Evolutionary conservation across 352 stramenopile genomes (phyloP).

Genomic region (Phytophthora constricta): DNA sequence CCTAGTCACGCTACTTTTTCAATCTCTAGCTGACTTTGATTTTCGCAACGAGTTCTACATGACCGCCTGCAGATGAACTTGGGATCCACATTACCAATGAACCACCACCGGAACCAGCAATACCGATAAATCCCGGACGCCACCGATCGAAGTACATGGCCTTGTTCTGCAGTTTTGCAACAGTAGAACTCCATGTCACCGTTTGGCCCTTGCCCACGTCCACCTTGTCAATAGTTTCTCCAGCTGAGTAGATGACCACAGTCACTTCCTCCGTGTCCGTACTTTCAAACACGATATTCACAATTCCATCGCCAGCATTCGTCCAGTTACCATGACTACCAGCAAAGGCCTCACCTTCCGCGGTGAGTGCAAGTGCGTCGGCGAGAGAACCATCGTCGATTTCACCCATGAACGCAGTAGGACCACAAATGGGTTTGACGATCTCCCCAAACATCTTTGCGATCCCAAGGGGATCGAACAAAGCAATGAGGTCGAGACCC

Average conservation of each 20-base stretch:
- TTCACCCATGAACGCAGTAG: background rate
- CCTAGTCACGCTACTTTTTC: no score
- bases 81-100: background rate
- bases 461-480: constrained; percentile 3
- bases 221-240: background rate
- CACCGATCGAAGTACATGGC: background rate
- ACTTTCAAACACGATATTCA: background rate
- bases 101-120: background rate
- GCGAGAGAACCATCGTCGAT: background rate
- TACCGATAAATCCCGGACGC: background rate
- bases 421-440: background rate
- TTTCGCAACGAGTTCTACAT: background rate
- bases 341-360: background rate
- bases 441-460: background rate
- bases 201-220: background rate
- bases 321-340: background rate
- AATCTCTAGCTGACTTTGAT: background rate
- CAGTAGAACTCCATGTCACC: background rate
- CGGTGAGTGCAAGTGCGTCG: background rate
- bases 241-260: background rate
- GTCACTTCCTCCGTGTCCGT: background rate
- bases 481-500: constrained; percentile 1
- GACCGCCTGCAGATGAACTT: background rate
- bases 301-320: background rate
- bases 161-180: background rate